Percentiles rank a stretch among this genome's conserved stretches.
Evolutionary conservation across 2,329 filamentous ascomycete genomes (phyloP).

Genomic region (Dactylellina haptotyla): DNA sequence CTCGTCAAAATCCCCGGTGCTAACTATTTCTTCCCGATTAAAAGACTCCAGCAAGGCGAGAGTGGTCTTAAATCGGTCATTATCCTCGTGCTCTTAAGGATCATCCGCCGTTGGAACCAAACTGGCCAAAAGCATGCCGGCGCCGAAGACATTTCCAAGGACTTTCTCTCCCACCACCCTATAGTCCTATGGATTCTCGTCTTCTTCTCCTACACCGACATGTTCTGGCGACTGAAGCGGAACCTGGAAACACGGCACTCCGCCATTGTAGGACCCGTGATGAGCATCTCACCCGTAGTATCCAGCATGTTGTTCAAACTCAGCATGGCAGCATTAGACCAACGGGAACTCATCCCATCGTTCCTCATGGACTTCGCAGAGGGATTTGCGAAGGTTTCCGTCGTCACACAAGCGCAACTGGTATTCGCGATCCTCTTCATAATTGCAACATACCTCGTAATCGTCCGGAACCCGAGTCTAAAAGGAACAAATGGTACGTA

Average conservation of each 20-base stretch:
- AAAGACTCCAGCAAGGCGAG: constrained; percentile 49
- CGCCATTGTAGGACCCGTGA: constrained; percentile 62
- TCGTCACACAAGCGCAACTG: constrained; percentile 64
- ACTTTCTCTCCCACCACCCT: constrained; percentile 73
- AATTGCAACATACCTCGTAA: constrained; percentile 61
- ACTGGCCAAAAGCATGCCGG: constrained; percentile 96
- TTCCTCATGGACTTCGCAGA: constrained; percentile 61
- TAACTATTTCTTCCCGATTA: background rate
- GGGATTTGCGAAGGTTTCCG: constrained; percentile 61
- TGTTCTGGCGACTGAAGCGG: constrained; percentile 65
- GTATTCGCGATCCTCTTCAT: constrained; percentile 54
- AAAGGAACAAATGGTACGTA: constrained; percentile 8
- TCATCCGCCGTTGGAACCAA: constrained; percentile 88
- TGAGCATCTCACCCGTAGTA: constrained; percentile 63
- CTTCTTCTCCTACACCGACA: constrained; percentile 73
- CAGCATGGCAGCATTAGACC: constrained; percentile 85
- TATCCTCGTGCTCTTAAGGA: constrained; percentile 71
- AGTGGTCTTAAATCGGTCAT: constrained; percentile 60
- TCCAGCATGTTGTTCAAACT: constrained; percentile 85
- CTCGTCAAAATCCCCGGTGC: constrained; percentile 54
- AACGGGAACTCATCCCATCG: constrained; percentile 76
- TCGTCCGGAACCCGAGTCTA: constrained; percentile 58
- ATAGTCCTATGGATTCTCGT: constrained; percentile 79
- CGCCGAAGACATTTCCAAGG: constrained; percentile 84
- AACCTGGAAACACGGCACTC: constrained; percentile 63